These are phyloP conservation scores for Aspergillus hiratsukae DNA, from an alignment of 2,329 filamentous ascomycete genomes.

Conservation along the genomic window DNA sequence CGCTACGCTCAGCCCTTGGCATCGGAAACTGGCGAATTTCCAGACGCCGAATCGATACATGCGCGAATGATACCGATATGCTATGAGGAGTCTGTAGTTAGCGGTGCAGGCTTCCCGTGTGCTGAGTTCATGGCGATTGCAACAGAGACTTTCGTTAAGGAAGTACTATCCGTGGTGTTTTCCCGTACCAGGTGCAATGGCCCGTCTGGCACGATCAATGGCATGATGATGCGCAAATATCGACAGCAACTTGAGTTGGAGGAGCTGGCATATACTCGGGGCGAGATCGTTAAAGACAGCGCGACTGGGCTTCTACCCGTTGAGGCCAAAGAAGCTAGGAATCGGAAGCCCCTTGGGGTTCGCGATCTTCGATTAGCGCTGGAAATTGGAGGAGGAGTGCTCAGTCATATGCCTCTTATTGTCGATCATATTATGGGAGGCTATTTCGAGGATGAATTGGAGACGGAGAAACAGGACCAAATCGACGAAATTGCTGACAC, in stretches of 20 bases:
- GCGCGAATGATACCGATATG: constrained; percentile 61
- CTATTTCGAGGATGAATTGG: constrained; percentile 72
- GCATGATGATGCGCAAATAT: constrained; percentile 77
- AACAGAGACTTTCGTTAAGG: constrained; percentile 60
- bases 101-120: constrained; percentile 49
- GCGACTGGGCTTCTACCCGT: constrained; percentile 70
- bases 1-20: constrained; percentile 60
- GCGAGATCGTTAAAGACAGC: constrained; percentile 69
- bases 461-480: constrained; percentile 42
- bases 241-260: constrained; percentile 69
- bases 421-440: constrained; percentile 64
- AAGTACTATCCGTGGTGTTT: constrained; percentile 53
- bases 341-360: constrained; percentile 68
- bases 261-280: constrained; percentile 67
- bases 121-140: constrained; percentile 59
- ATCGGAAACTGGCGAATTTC: constrained; percentile 60
- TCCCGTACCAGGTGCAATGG: constrained; percentile 54
- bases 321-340: constrained; percentile 71
- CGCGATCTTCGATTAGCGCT: constrained; percentile 73
- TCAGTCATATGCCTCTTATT: constrained; percentile 73
- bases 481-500: constrained; percentile 20
- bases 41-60: constrained; percentile 53
- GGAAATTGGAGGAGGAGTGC: constrained; percentile 68
- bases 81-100: constrained; percentile 59
- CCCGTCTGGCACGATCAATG: constrained; percentile 60